Percentiles rank a stretch among this genome's conserved stretches.
Conservation (phyloP, 345 rosid genomes). For the thale cress (Arabidopsis thaliana) region TAIR10.1 NC_003074.8:2155001-2155500, state of each 20-base stretch:
- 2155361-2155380: conserved; percentile 45
- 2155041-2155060: conserved; percentile 55
- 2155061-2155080: conserved; percentile 79
- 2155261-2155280: conserved; percentile 56
- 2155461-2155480: conserved; percentile 55
- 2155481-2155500: conserved; percentile 65
- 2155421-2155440: conserved; percentile 60
- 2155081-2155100: conserved; percentile 62
- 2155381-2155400: conserved; percentile 67
- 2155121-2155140: conserved; percentile 45
- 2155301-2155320: conserved; percentile 47
- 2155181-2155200: conserved; percentile 40
- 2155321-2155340: background rate
- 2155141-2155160: conserved; percentile 76
- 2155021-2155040: conserved; percentile 23
- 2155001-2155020: conserved; percentile 49
- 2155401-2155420: conserved; percentile 74
- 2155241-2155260: conserved; percentile 60
- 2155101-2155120: conserved; percentile 59
- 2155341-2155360: conserved; percentile 10
- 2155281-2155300: conserved; percentile 58
- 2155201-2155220: conserved; percentile 73
- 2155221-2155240: conserved; percentile 65
- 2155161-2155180: conserved; percentile 62
- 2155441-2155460: conserved; percentile 80